Evolutionary conservation across 768 basidiomycete genomes (phyloP).

Genomic region (Boletus patriciae): DNA sequence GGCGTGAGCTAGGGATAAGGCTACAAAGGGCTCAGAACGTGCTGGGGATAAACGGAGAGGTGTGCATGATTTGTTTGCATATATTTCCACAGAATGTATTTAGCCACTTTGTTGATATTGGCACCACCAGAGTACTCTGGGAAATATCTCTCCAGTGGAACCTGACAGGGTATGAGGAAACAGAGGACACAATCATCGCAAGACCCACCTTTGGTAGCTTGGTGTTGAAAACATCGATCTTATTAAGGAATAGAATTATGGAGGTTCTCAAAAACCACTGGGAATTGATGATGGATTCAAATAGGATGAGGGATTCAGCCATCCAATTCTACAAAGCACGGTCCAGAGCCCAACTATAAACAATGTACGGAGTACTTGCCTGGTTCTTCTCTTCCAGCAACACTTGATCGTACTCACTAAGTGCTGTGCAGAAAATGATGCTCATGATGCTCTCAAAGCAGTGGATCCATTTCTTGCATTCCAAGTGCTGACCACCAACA

Average conservation of each 20-base stretch:
- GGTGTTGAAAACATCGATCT: conserved; percentile 75
- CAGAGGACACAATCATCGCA: accelerated
- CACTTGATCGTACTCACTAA: conserved; percentile 78
- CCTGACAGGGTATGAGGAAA: conserved; percentile 35
- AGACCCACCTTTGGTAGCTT: conserved; percentile 56
- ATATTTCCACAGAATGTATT: conserved; percentile 93
- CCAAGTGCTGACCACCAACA: conserved; percentile 76
- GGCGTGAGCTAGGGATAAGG: background rate
- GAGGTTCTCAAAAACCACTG: conserved; percentile 69
- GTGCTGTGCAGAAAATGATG: conserved; percentile 73
- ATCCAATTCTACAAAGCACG: conserved; percentile 58
- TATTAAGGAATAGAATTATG: conserved; percentile 69
- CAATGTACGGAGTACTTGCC: conserved; percentile 11
- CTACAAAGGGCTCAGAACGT: conserved; percentile 29
- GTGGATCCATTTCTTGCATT: conserved; percentile 82
- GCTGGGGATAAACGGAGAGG: conserved; percentile 91
- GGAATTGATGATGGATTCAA: conserved; percentile 78
- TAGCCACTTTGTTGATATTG: conserved; percentile 92
- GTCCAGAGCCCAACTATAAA: background rate
- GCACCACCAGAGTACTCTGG: conserved; percentile 86
- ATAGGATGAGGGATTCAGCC: conserved; percentile 70
- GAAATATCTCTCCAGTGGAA: conserved; percentile 77
- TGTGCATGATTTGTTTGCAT: conserved; percentile 87
- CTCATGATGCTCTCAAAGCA: conserved; percentile 77
- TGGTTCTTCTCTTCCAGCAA: conserved; percentile 55